These are phyloP conservation scores for Herpetomonas muscarum DNA, from an alignment of 208 protist genomes.

Conservation along the genomic window DNA sequence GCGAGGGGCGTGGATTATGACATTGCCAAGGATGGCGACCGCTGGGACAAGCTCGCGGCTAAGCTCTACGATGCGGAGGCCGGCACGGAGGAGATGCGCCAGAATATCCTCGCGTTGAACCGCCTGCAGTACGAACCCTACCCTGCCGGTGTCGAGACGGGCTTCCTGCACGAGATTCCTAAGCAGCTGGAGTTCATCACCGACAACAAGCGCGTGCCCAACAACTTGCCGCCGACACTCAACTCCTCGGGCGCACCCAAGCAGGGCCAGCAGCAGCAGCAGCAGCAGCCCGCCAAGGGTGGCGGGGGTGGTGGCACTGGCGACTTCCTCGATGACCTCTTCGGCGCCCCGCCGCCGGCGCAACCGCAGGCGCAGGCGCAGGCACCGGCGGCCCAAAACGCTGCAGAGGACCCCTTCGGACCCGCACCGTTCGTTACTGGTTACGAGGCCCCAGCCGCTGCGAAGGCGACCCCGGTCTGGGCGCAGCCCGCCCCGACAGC, in stretches of 20 bases:
- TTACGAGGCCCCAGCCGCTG: not conserved
- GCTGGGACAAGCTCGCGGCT: constrained; percentile 71
- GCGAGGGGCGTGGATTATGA: constrained; percentile 15
- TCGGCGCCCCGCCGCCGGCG: constrained; percentile 32
- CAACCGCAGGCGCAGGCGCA: constrained; percentile 7
- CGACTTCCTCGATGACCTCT: constrained; percentile 79
- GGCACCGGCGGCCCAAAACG: constrained; percentile 4
- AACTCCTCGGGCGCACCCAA: constrained; percentile 3
- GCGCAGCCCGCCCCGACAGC: not conserved
- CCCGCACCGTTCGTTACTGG: not conserved
- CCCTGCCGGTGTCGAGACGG: constrained; percentile 63
- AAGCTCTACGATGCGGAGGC: constrained; percentile 74
- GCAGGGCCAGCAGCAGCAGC: not conserved
- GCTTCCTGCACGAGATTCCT: constrained; percentile 65
- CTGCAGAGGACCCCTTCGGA: not conserved
- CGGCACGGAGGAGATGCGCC: constrained; percentile 58
- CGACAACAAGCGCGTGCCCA: constrained; percentile 59
- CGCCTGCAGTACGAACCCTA: constrained; percentile 83
- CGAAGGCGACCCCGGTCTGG: not conserved
- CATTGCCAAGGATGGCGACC: constrained; percentile 43
- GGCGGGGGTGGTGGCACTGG: not conserved
- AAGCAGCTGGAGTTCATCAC: constrained; percentile 74
- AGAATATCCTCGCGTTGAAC: constrained; percentile 70
- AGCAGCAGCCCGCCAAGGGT: no score
- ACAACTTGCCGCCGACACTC: constrained; percentile 32